A percentile compares a stretch with the other conserved stretches of the same genome.
phyloP scores from a whole-genome alignment of 441 rosid species.

The Bruguiera hainesii region DNA sequence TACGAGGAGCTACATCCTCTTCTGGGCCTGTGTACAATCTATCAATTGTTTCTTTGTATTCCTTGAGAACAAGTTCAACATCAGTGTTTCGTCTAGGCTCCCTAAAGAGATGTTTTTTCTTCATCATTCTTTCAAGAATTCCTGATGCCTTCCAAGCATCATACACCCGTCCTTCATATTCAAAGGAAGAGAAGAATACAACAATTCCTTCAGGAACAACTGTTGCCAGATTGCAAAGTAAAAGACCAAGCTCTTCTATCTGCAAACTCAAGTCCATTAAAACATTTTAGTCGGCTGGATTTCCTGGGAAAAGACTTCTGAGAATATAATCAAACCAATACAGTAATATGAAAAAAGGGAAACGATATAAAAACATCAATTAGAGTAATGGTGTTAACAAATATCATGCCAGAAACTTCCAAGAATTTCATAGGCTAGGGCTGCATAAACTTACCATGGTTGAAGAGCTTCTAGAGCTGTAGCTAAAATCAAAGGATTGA shows the following conservation, averaged over 20 bases:
- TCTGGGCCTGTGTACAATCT: slow-evolving; percentile 19
- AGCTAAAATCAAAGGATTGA: slow-evolving; percentile 82
- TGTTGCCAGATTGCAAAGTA: slow-evolving; percentile 80
- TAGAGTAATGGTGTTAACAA: slow-evolving; percentile 1
- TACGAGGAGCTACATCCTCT: slow-evolving; percentile 34
- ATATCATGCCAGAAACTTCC: background rate
- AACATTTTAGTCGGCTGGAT: slow-evolving; percentile 11
- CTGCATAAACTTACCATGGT: slow-evolving; percentile 48
- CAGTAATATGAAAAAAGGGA: background rate
- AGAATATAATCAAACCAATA: background rate
- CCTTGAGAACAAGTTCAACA: slow-evolving; percentile 71
- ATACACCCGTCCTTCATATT: slow-evolving; percentile 76
- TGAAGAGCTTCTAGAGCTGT: slow-evolving; percentile 65
- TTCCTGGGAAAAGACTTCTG: background rate
- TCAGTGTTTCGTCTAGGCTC: slow-evolving; percentile 78
- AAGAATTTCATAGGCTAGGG: slow-evolving; percentile 11
- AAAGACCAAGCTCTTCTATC: slow-evolving; percentile 84
- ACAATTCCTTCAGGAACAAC: slow-evolving; percentile 89
- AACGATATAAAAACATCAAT: background rate
- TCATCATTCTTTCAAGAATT: slow-evolving; percentile 73
- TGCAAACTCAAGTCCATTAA: slow-evolving; percentile 33
- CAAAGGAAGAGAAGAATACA: slow-evolving; percentile 95
- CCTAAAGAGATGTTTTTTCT: slow-evolving; percentile 74
- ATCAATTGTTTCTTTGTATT: slow-evolving; percentile 74
- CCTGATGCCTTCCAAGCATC: slow-evolving; percentile 76